Percentiles rank a stretch among this genome's conserved stretches.
Evolutionary conservation across 179 eudicot species (phyloP).

Genomic region (Carnegiea gigantea): DNA sequence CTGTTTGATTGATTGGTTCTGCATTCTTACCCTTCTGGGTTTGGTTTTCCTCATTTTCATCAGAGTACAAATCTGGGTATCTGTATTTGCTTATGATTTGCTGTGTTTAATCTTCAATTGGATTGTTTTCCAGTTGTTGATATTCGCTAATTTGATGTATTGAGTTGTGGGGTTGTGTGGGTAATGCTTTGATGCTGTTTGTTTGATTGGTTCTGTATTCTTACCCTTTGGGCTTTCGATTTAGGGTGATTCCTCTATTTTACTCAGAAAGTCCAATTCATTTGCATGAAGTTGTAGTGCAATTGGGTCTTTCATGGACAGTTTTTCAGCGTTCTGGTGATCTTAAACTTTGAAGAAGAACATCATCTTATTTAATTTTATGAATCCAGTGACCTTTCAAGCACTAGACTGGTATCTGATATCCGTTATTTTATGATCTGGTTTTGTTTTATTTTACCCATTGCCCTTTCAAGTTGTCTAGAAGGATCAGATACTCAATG

Average conservation of each 20-base stretch:
- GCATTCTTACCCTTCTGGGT: no score
- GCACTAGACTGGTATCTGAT: not conserved
- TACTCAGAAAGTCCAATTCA: no score
- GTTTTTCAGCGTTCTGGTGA: no score
- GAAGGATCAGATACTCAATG: not conserved
- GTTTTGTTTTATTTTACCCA: not conserved
- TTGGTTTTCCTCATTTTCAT: not conserved
- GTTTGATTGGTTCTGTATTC: not conserved
- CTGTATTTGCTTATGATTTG: no score
- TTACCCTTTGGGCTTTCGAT: not conserved
- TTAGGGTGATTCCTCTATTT: no score
- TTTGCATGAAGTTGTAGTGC: no score
- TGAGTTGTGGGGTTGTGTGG: slow-evolving; percentile 12
- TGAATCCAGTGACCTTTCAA: not conserved
- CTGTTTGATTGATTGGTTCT: not conserved
- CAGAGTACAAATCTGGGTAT: no score
- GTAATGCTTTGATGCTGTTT: not conserved
- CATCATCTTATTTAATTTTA: not conserved
- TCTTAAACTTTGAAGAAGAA: not conserved
- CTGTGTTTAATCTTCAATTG: no score
- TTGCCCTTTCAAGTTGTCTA: not conserved
- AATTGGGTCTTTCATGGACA: no score
- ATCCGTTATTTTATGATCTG: not conserved
- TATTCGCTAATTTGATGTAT: not conserved
- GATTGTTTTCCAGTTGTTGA: no score